Evolutionary conservation across 2,329 filamentous ascomycete genomes (phyloP), one percentile per base, ranked within the genome.

Genomic region (Fonsecaea monophora): DNA sequence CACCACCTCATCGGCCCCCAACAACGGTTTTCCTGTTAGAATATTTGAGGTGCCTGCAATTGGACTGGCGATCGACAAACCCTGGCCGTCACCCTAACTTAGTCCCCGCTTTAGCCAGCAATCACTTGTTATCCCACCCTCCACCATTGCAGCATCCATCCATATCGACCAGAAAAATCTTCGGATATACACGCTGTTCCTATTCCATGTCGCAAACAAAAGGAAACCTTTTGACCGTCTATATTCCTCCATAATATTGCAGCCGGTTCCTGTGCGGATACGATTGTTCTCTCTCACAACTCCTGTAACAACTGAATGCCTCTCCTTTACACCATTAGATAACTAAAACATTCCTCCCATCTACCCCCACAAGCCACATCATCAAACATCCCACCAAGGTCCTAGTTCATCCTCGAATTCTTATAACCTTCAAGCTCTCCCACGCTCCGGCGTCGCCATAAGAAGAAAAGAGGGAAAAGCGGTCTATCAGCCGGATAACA

Each of bases 321-420:
- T 55, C 50, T 62, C 37, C 53, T 25, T n/a, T 30, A 25, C 34
- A 32, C 59, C 45, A 53, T n/a, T 34, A 37, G 32, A 61, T 38
- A 25, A 53, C 45, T 9, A 55, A 35, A 37, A 34, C 25, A 35
- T 15, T 6, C 53, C 53, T 30, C 25, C 53, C 21, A 8, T 54
- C 30, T 7, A 32, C 60, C 50, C 55, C 60, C 53, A 55, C 53
- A 62, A 55, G 50, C 60, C 60, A 56, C 60, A 34, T 62, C 53
- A 60, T 32, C 59, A 53, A 25, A 61, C 59, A 53, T 61, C 59
- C 59, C 59, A 45, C 59, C 50, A 38, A 18, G 32, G 45, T 30
- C 57, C 57, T 21, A 50, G 45, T 50, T 21, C 10, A 12, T 25
- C 18, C 3, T 25, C 45, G 45, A 50, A 50, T 25, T 12, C 53